Evolutionary conservation across 306 rosid genomes (phyloP).

Genomic region (Quillaja saponaria): DNA sequence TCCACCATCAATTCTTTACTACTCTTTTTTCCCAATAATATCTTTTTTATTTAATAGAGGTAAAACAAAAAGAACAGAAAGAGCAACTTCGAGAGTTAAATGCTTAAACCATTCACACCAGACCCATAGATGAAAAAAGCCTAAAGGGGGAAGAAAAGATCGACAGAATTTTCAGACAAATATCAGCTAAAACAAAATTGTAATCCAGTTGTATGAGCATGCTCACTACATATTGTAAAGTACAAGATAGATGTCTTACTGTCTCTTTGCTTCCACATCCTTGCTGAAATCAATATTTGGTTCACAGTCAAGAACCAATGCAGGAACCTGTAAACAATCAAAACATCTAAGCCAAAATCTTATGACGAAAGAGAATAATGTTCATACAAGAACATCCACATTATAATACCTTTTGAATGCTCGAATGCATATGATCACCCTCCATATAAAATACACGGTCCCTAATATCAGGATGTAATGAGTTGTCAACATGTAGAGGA

Average conservation of each 20-base stretch:
- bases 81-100: no score
- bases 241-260: slow-evolving; percentile 54
- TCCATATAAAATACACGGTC: slow-evolving; percentile 93
- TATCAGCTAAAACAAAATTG: no score
- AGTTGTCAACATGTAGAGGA: slow-evolving; percentile 66
- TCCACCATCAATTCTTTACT: no score
- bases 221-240: slow-evolving; percentile 16
- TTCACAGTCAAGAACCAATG: slow-evolving; percentile 94
- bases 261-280: slow-evolving; percentile 90
- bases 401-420: slow-evolving; percentile 83
- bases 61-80: no score
- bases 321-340: slow-evolving; percentile 74
- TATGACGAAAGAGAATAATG: slow-evolving; percentile 6
- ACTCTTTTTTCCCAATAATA: no score
- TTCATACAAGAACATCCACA: slow-evolving; percentile 18
- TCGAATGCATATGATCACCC: slow-evolving; percentile 96
- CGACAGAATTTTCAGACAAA: no score
- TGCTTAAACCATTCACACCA: no score
- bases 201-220: no score
- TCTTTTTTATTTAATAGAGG: no score
- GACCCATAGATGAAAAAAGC: no score
- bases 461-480: slow-evolving; percentile 79
- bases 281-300: slow-evolving; percentile 97
- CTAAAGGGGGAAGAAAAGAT: no score
- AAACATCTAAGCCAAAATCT: slow-evolving; percentile 24